Evolutionary conservation across 2,329 filamentous ascomycete species (phyloP).

Genomic region (Colletotrichum destructivum): DNA sequence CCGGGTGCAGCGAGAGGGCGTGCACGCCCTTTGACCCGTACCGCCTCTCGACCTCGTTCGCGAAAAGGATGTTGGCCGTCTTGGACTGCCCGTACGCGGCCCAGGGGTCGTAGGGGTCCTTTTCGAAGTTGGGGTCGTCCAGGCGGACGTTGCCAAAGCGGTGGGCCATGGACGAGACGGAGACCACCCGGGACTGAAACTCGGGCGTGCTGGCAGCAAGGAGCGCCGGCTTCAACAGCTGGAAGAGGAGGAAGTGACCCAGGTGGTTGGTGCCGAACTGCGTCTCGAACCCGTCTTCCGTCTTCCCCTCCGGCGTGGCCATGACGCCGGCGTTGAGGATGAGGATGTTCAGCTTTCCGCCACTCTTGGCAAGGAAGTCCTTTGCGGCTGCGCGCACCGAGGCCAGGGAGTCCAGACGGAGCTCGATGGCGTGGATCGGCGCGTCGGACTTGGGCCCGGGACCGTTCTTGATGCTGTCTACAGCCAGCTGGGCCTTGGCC

Average conservation of each 20-base stretch:
- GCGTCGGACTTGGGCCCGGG: constrained; percentile 2
- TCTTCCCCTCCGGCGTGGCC: constrained; percentile 46
- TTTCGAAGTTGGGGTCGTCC: constrained; percentile 47
- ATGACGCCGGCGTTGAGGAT: constrained; percentile 61
- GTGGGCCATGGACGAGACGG: constrained; percentile 60
- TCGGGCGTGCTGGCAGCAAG: constrained; percentile 54
- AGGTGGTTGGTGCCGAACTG: constrained; percentile 70
- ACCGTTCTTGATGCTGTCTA: constrained; percentile 42
- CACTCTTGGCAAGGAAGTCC: constrained; percentile 48
- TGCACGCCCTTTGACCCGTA: constrained; percentile 54
- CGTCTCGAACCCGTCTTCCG: constrained; percentile 46
- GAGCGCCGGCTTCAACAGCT: constrained; percentile 62
- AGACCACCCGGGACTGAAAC: constrained; percentile 63
- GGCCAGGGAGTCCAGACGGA: constrained; percentile 39
- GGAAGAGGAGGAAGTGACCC: constrained; percentile 67
- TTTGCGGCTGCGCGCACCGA: constrained; percentile 49
- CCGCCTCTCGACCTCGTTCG: constrained; percentile 44
- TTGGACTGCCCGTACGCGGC: constrained; percentile 65
- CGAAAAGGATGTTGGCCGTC: constrained; percentile 64
- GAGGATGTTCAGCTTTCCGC: constrained; percentile 55
- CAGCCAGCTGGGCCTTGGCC: constrained; percentile 50
- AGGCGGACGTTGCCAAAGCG: constrained; percentile 48
- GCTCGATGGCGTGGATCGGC: not conserved
- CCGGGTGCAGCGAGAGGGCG: constrained; percentile 60
- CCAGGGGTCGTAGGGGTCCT: constrained; percentile 52